These are phyloP conservation scores for Solanum rostratum DNA, from an alignment of 257 asterid genomes.

Conservation along the genomic window DNA sequence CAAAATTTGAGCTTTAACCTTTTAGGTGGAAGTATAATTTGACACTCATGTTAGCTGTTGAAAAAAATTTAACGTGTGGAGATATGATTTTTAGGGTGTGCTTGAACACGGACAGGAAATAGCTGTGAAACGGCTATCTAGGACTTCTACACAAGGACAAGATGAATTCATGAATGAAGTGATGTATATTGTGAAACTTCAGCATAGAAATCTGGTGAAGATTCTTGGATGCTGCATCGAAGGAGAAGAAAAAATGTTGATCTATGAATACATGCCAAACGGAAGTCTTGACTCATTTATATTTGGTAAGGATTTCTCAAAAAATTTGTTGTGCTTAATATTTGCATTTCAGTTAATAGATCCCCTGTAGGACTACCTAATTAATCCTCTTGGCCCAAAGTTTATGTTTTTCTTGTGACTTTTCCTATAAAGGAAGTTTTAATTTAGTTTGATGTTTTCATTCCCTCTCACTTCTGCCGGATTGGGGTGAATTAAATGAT, in stretches of 20 bases:
- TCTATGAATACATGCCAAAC: conserved; percentile 26
- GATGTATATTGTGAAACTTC: conserved; percentile 23
- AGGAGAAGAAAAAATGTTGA: conserved; percentile 24
- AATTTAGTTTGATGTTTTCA: background rate
- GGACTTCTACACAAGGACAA: conserved; percentile 20
- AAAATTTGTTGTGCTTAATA: background rate
- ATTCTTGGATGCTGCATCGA: conserved; percentile 26
- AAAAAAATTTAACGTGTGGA: background rate
- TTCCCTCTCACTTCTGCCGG: background rate
- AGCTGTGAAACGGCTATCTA: conserved; percentile 30
- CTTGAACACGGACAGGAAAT: conserved; percentile 19
- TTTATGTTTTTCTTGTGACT: background rate
- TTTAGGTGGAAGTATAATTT: background rate
- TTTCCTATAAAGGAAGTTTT: background rate
- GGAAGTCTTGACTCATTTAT: conserved; percentile 21
- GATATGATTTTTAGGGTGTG: background rate
- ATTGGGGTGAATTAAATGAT: background rate
- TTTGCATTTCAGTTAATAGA: background rate
- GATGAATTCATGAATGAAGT: conserved; percentile 29
- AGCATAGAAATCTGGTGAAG: conserved; percentile 31
- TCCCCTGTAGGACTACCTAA: background rate
- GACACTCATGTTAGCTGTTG: background rate
- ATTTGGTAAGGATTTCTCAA: conserved; percentile 13
- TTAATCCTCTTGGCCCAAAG: background rate
- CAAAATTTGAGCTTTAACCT: background rate